Conservation (phyloP, 805 yeast genomes). For the Yamadazyma laniorum region DNA sequence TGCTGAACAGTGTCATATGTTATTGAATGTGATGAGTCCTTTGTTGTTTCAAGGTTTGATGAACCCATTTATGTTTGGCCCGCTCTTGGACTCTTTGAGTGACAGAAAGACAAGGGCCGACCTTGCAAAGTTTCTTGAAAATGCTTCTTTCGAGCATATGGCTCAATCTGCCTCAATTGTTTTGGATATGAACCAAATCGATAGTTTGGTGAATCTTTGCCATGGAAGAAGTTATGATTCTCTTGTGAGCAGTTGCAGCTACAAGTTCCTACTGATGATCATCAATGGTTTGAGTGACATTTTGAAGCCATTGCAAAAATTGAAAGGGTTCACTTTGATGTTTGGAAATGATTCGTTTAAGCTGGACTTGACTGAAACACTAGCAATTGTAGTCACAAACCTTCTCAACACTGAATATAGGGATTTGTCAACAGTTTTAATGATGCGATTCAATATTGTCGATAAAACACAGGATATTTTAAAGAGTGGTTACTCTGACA, state of each 20-base stretch:
- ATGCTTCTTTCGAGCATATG: background rate
- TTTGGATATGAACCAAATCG: constrained; percentile 3
- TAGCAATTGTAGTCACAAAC: constrained; percentile 1
- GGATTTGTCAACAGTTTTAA: background rate
- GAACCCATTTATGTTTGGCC: constrained; percentile 4
- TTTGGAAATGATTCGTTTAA: background rate
- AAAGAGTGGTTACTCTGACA: background rate
- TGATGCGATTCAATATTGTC: background rate
- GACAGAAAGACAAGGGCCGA: background rate
- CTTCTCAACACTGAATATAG: background rate
- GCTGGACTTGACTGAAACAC: background rate
- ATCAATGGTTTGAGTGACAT: background rate
- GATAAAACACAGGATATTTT: background rate
- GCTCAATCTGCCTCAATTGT: background rate
- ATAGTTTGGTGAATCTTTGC: constrained; percentile 1
- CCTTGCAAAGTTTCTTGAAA: background rate
- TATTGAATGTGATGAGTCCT: constrained; percentile 1
- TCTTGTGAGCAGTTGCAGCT: background rate
- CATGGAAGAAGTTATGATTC: background rate
- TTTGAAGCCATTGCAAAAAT: background rate
- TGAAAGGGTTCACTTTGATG: background rate
- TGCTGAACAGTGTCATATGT: background rate
- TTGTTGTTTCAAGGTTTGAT: constrained; percentile 4
- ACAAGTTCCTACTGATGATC: background rate
- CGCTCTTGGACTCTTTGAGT: constrained; percentile 3